Percentiles rank a stretch among this genome's conserved stretches.
Evolutionary conservation across 2,329 filamentous ascomycete species (phyloP).

Genomic region (Botrytis elliptica): DNA sequence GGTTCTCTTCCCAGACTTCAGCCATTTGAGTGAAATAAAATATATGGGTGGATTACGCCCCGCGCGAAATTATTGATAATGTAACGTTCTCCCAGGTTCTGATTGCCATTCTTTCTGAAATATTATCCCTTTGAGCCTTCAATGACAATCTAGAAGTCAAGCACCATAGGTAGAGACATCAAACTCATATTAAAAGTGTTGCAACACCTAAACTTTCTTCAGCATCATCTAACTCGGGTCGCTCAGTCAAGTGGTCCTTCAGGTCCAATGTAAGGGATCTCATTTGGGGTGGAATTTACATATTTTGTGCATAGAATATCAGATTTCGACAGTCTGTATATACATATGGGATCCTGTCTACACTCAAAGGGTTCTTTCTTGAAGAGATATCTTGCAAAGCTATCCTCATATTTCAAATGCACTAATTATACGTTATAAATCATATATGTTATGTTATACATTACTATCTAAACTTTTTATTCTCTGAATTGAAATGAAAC

Average conservation of each 20-base stretch:
- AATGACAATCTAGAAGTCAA: not conserved
- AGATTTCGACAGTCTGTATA: not conserved
- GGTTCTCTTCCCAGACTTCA: conserved; percentile 6
- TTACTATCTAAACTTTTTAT: not conserved
- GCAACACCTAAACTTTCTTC: not conserved
- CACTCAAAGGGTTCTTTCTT: not conserved
- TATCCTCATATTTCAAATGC: not conserved
- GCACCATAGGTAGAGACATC: not conserved
- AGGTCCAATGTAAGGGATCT: not conserved
- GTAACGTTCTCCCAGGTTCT: not conserved
- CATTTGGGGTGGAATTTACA: not conserved
- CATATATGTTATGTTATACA: not conserved
- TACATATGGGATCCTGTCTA: not conserved
- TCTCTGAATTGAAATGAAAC: conserved; percentile 20
- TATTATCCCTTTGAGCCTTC: not conserved
- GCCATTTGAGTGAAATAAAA: not conserved
- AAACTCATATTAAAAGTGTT: not conserved
- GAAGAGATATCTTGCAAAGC: not conserved
- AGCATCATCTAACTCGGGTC: not conserved
- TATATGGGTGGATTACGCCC: not conserved
- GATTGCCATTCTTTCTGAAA: not conserved
- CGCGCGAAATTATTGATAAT: not conserved
- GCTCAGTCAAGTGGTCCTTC: not conserved
- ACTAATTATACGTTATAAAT: too few species aligned
- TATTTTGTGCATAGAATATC: not conserved